These are phyloP conservation scores for Fraxinus velutina DNA, from an alignment of 305 asterid genomes.

Conservation along the genomic window DNA sequence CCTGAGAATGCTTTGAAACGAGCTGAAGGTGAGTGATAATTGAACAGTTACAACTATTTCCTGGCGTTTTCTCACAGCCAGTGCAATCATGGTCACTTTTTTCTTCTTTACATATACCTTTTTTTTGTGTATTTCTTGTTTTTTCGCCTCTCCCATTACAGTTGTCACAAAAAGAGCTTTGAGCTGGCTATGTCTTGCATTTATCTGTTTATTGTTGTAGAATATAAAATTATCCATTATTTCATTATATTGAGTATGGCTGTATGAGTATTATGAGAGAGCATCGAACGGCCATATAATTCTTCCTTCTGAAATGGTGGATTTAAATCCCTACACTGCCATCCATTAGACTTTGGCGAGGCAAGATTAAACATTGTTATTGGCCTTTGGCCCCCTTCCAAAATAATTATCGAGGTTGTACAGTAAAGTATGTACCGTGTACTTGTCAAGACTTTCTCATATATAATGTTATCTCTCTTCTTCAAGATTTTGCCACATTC, in stretches of 20 bases:
- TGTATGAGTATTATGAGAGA: not conserved
- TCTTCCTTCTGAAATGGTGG: not conserved
- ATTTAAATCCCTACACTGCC: not conserved
- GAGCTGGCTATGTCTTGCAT: not conserved
- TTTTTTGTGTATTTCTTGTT: not conserved
- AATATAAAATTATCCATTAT: not conserved
- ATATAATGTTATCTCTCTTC: not conserved
- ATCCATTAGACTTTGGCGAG: not conserved
- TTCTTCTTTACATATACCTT: not conserved
- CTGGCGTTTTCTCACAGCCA: not conserved
- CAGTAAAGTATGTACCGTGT: not conserved
- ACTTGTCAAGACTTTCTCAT: not conserved
- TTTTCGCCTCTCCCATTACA: not conserved
- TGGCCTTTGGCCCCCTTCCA: not conserved
- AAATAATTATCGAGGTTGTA: not conserved
- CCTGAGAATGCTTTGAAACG: slow-evolving; percentile 98
- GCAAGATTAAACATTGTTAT: not conserved
- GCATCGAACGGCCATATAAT: not conserved
- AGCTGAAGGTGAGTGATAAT: slow-evolving; percentile 66
- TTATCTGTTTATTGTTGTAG: not conserved
- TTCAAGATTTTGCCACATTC: not conserved
- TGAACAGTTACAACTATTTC: not conserved
- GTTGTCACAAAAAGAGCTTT: not conserved
- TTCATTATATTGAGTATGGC: not conserved
- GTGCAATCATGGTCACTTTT: not conserved